Percentiles rank a stretch among this genome's conserved stretches.
phyloP scores from a whole-genome alignment of 148 eudicot species.

The Persicaria tinctoria region DNA sequence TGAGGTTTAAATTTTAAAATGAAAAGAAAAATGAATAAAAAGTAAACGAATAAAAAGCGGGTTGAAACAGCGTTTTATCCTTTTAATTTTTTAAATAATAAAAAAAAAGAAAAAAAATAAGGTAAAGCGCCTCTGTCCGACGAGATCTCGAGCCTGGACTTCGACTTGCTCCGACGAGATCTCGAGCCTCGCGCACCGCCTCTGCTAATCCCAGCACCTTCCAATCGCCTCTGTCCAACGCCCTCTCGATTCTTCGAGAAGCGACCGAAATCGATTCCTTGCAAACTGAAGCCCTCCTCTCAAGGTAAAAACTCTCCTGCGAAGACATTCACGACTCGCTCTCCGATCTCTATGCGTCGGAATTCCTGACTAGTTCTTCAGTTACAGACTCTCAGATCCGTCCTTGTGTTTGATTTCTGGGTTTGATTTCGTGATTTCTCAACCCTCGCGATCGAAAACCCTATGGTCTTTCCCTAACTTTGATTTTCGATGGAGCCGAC shows the following conservation, averaged over 20 bases:
- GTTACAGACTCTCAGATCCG: not conserved
- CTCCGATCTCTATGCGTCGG: not conserved
- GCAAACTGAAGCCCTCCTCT: not conserved
- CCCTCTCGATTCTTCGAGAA: constrained; percentile 11
- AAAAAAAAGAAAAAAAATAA: too few relatives aligned
- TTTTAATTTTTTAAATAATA: too few relatives aligned
- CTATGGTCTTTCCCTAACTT: not conserved
- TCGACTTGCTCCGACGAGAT: too few relatives aligned
- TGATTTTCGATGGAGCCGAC: not conserved
- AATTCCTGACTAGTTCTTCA: not conserved
- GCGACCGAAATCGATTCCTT: not conserved
- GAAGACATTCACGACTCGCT: not conserved
- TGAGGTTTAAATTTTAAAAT: too few relatives aligned
- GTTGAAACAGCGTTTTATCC: too few relatives aligned
- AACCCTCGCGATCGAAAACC: constrained; percentile 3
- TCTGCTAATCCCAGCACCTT: not conserved
- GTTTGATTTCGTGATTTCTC: not conserved
- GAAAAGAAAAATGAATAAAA: too few relatives aligned
- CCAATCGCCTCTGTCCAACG: not conserved
- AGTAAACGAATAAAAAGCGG: too few relatives aligned
- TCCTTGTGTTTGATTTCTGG: not conserved
- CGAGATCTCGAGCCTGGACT: too few relatives aligned
- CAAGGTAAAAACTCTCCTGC: constrained; percentile 3
- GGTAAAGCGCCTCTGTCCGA: too few relatives aligned
- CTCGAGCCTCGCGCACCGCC: not conserved